Evolutionary conservation across 2,329 filamentous ascomycete species (phyloP).

Genomic region (Colletotrichum euphorbiae): DNA sequence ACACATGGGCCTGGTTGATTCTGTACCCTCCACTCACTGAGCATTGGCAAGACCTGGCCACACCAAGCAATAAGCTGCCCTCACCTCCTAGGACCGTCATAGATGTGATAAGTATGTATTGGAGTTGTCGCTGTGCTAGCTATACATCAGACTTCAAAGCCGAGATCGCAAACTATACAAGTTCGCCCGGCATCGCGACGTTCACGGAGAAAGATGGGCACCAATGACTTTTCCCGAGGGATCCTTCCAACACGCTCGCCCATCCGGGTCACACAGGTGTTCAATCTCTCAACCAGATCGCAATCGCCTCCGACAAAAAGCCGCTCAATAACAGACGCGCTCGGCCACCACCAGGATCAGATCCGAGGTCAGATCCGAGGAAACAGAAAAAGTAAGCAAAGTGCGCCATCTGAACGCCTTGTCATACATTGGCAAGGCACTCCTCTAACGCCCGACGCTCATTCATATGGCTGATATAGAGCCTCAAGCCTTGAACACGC

Average conservation of each 20-base stretch:
- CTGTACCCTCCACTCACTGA: too few relatives aligned
- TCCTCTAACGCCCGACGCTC: conserved; percentile 8
- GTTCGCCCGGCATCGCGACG: conserved; percentile 18
- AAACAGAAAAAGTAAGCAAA: background rate
- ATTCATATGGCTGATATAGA: conserved; percentile 27
- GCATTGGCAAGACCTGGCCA: too few relatives aligned
- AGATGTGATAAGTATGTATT: background rate
- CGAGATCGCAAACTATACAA: conserved; percentile 20
- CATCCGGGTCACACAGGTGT: background rate
- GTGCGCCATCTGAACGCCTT: conserved; percentile 26
- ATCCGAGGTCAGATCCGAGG: background rate
- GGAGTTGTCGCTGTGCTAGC: conserved; percentile 27
- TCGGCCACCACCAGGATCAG: background rate
- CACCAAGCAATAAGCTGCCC: background rate
- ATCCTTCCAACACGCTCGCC: background rate
- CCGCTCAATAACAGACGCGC: background rate
- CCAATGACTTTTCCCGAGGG: background rate
- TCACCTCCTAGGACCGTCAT: background rate
- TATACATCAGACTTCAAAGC: conserved; percentile 27
- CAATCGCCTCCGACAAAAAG: background rate
- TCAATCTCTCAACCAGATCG: background rate
- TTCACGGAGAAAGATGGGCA: conserved; percentile 9
- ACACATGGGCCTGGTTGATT: too few relatives aligned
- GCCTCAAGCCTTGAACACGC: conserved; percentile 33
- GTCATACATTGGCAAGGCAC: background rate